These are phyloP conservation scores for Amphicarpaea edgeworthii DNA, from an alignment of 306 rosid species.

Conservation along the genomic window DNA sequence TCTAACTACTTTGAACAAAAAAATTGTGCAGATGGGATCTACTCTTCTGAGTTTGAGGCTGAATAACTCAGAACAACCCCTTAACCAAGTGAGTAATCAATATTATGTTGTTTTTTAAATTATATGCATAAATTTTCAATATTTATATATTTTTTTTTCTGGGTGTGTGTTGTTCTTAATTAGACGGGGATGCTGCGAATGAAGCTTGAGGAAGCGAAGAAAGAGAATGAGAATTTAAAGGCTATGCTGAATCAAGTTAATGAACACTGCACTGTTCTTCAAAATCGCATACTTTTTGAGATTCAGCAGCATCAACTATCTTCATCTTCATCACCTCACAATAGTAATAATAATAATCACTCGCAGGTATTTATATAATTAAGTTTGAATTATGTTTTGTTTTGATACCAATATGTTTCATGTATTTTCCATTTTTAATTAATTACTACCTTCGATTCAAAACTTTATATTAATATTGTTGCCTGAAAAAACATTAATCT, in stretches of 20 bases:
- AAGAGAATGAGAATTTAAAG: slow-evolving; percentile 51
- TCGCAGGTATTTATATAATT: slow-evolving; percentile 45
- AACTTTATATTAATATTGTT: not conserved
- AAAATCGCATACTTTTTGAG: slow-evolving; percentile 42
- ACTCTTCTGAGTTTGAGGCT: slow-evolving; percentile 43
- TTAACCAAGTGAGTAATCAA: slow-evolving; percentile 47
- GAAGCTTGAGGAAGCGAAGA: slow-evolving; percentile 53
- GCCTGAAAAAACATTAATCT: not conserved
- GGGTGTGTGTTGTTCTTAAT: too few relatives aligned
- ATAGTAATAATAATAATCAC: slow-evolving; percentile 13
- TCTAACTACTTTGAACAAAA: not conserved
- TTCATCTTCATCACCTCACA: slow-evolving; percentile 17
- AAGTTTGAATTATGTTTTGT: slow-evolving; percentile 47
- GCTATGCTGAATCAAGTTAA: slow-evolving; percentile 45
- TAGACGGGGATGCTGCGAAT: slow-evolving; percentile 47
- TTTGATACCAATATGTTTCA: not conserved
- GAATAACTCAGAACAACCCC: slow-evolving; percentile 36
- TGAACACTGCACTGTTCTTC: slow-evolving; percentile 48
- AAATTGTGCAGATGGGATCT: slow-evolving; percentile 50
- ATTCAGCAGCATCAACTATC: slow-evolving; percentile 41
- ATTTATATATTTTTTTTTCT: too few relatives aligned
- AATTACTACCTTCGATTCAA: not conserved
- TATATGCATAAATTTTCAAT: not conserved
- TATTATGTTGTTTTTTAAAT: not conserved
- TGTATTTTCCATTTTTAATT: not conserved